A percentile compares a stretch with the other conserved stretches of the same genome.
These are phyloP conservation scores for Marvania coccoides DNA, from an alignment of 139 green algal species.

Conservation along the genomic window DNA sequence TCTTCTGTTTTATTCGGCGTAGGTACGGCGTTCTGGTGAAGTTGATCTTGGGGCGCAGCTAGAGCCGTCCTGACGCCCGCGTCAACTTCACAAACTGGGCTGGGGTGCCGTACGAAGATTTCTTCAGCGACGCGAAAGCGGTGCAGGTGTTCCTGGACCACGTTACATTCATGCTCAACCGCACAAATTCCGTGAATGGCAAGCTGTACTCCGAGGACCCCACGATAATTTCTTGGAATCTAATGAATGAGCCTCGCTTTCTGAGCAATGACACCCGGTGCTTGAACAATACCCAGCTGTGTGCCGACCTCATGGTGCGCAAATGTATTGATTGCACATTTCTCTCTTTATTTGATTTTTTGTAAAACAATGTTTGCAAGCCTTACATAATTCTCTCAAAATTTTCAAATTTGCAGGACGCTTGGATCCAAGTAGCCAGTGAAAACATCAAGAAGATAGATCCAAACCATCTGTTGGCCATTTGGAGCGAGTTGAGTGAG, in stretches of 20 bases:
- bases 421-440: too few relatives aligned
- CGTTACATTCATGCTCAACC: conserved; percentile 21
- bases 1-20: too few relatives aligned
- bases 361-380: too few relatives aligned
- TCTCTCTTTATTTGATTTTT: too few relatives aligned
- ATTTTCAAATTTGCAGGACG: too few relatives aligned
- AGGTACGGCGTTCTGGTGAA: conserved; percentile 1
- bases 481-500: too few relatives aligned
- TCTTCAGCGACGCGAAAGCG: conserved; percentile 8
- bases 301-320: conserved; percentile 1
- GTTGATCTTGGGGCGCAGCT: conserved; percentile 20
- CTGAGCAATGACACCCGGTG: conserved; percentile 10
- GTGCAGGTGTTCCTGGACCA: conserved; percentile 4
- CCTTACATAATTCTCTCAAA: too few relatives aligned
- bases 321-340: too few relatives aligned
- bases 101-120: conserved; percentile 11
- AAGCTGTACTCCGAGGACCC: conserved; percentile 25
- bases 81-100: conserved; percentile 16
- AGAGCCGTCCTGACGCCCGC: conserved; percentile 7
- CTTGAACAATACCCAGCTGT: not conserved
- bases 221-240: conserved; percentile 36
- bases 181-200: conserved; percentile 16
- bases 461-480: too few relatives aligned
- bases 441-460: too few relatives aligned
- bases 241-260: conserved; percentile 40